Evolutionary conservation across 257 asterid species (phyloP), one percentile per base, ranked within the genome.

Genomic region (Ophiorrhiza pumila): DNA sequence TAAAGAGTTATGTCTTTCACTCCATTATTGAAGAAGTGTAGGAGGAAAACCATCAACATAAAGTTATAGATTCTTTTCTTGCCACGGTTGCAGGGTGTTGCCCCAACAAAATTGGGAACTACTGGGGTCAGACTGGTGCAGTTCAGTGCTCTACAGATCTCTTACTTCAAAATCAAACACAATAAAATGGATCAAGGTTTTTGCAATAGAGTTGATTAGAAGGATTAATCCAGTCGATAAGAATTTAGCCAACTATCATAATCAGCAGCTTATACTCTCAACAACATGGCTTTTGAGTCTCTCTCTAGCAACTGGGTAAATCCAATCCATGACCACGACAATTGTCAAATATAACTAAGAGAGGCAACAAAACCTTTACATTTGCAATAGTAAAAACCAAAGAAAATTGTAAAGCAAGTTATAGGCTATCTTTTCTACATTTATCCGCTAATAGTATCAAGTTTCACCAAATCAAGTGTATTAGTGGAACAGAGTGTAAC

Each of bases 401-500:
- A 41, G 73, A 22, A 35, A 69, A 20, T 20, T 15, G 34, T 50
- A 49, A 23, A 49, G 25, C 55, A 34, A 41, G 12, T 67, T 20
- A 29, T 47, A 29, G 20, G 52, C 43, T 46, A 6, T 34, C 71
- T 67, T n/a, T 67, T 65, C 31, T 67, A 46, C 15, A 4, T 46
- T 29, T 25, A 25, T n/a, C 18, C 58, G 5, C 43, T 14, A 1
- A 47, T 3, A 31, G 17, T 37, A 50, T 68, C 62, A 69, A 69
- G 34, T 34, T 37, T 53, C 47, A 53, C 29, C 14, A 32, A 22
- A 35, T 13, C 12, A 53, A 69, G 39, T n/a, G 25, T 37, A 46
- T 32, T 15, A 27, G 37, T 55, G 65, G 29, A 37, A 47, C 18
- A 74, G 69, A 49, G 32, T 76, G 78, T 71, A 43, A 93, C 98